Evolutionary conservation across 345 rosid species (phyloP).

Genomic region (Pugionium dolabratum): DNA sequence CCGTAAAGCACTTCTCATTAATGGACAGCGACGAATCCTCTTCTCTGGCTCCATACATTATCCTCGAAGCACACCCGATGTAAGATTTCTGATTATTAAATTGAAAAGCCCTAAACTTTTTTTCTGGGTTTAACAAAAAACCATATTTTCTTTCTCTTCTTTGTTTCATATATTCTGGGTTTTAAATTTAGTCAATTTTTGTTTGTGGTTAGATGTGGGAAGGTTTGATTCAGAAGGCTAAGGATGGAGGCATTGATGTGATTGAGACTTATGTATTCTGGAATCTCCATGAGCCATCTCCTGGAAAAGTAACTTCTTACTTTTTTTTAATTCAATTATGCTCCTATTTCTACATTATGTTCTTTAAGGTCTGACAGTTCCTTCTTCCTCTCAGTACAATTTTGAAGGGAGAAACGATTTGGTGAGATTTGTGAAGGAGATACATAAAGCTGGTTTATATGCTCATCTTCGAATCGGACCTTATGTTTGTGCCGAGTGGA

Average conservation of each 20-base stretch:
- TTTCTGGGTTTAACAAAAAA: slow-evolving; percentile 18
- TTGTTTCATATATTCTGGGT: slow-evolving; percentile 5
- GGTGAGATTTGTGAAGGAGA: slow-evolving; percentile 82
- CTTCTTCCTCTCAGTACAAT: slow-evolving; percentile 53
- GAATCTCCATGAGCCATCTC: slow-evolving; percentile 99
- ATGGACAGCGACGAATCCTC: slow-evolving; percentile 87
- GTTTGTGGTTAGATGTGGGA: slow-evolving; percentile 85
- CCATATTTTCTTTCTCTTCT: neutral
- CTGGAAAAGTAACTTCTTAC: slow-evolving; percentile 65
- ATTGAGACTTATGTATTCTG: slow-evolving; percentile 97
- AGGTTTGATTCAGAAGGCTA: slow-evolving; percentile 95
- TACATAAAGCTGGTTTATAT: slow-evolving; percentile 86
- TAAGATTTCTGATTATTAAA: slow-evolving; percentile 20
- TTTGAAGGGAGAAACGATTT: slow-evolving; percentile 96
- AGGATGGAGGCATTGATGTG: slow-evolving; percentile 93
- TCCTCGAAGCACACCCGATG: slow-evolving; percentile 94
- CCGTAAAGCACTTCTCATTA: slow-evolving; percentile 76
- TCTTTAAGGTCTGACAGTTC: neutral
- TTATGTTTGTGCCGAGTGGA: slow-evolving; percentile 99
- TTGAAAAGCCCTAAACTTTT: slow-evolving; percentile 10
- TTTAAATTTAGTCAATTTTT: neutral
- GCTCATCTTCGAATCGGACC: slow-evolving; percentile 99
- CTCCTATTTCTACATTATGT: neutral
- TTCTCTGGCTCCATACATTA: slow-evolving; percentile 95
- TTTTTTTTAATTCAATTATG: neutral